Percentiles rank a stretch among this genome's conserved stretches.
phyloP scores from a whole-genome alignment of 331 rosid species.

The Prunus yedoensis region DNA sequence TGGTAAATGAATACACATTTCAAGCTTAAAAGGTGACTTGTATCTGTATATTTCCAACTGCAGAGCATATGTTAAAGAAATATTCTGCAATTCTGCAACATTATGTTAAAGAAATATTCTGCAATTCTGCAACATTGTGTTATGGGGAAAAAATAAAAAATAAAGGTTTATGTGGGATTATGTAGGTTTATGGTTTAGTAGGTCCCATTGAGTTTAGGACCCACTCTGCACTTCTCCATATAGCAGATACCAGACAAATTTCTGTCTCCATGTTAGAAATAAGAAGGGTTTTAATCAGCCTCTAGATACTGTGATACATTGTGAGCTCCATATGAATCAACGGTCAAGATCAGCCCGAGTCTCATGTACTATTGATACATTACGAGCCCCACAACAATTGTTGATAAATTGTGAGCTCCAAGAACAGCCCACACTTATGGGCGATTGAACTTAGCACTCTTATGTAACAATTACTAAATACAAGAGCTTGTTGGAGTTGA shows the following conservation, averaged over 20 bases:
- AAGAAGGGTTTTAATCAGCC: too few relatives aligned
- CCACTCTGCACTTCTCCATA: background rate
- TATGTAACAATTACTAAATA: background rate
- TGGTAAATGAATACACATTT: background rate
- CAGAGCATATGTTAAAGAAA: too few relatives aligned
- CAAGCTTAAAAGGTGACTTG: background rate
- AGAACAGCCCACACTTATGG: background rate
- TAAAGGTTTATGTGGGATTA: background rate
- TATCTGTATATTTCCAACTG: too few relatives aligned
- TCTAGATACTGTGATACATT: too few relatives aligned
- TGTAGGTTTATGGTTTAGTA: background rate
- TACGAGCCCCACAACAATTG: background rate
- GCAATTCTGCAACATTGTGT: too few relatives aligned
- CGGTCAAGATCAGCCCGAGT: too few relatives aligned
- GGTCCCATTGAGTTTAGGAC: background rate
- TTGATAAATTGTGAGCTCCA: background rate
- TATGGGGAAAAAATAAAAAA: too few relatives aligned
- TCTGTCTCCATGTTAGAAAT: background rate
- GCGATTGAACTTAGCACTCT: background rate
- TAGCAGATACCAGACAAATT: too few relatives aligned
- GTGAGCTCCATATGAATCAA: too few relatives aligned
- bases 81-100: too few relatives aligned
- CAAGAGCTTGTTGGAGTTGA: background rate
- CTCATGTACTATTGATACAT: background rate
- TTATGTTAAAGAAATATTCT: too few relatives aligned